Percentiles rank a stretch among this genome's conserved stretches.
phyloP scores from a whole-genome alignment of 768 basidiomycete genomes.

The Lactarius hengduanensis region DNA sequence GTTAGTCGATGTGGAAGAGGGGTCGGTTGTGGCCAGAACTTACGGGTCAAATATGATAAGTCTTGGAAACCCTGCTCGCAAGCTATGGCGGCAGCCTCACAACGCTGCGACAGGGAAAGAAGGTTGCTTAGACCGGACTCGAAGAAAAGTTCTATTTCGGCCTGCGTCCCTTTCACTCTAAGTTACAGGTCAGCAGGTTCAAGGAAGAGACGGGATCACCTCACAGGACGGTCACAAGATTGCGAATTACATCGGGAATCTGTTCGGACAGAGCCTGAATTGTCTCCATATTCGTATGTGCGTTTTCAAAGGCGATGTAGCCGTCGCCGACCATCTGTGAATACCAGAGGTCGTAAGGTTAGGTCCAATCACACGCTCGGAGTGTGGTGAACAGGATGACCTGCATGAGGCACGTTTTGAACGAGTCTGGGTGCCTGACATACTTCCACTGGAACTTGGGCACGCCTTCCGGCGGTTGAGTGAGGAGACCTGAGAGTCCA shows the following conservation, averaged over 20 bases:
- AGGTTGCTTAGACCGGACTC: slow-evolving; percentile 2
- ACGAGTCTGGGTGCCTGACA: slow-evolving; percentile 21
- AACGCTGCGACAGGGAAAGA: slow-evolving; percentile 2
- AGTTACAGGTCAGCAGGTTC: background rate
- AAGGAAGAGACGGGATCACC: background rate
- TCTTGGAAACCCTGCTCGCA: slow-evolving; percentile 4
- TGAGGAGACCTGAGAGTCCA: background rate
- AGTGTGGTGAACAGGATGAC: background rate
- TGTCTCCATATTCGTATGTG: slow-evolving; percentile 15
- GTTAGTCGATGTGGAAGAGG: background rate
- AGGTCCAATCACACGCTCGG: background rate
- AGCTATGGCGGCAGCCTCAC: slow-evolving; percentile 2
- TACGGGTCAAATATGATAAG: slow-evolving; percentile 2
- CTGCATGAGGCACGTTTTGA: slow-evolving; percentile 25
- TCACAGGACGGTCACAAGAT: slow-evolving; percentile 9
- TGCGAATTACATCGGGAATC: slow-evolving; percentile 16
- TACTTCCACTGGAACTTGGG: slow-evolving; percentile 14
- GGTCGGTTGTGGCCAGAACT: background rate
- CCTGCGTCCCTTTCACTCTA: slow-evolving; percentile 1
- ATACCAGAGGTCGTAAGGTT: background rate
- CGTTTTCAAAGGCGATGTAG: slow-evolving; percentile 20
- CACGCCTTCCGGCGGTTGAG: background rate
- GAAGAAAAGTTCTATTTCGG: slow-evolving; percentile 2
- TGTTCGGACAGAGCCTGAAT: slow-evolving; percentile 17
- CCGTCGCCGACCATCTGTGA: slow-evolving; percentile 17